A percentile compares a stretch with the other conserved stretches of the same genome.
These are phyloP conservation scores for Labyrinthula sp. DNA, from an alignment of 352 stramenopile species.

Conservation along the genomic window DNA sequence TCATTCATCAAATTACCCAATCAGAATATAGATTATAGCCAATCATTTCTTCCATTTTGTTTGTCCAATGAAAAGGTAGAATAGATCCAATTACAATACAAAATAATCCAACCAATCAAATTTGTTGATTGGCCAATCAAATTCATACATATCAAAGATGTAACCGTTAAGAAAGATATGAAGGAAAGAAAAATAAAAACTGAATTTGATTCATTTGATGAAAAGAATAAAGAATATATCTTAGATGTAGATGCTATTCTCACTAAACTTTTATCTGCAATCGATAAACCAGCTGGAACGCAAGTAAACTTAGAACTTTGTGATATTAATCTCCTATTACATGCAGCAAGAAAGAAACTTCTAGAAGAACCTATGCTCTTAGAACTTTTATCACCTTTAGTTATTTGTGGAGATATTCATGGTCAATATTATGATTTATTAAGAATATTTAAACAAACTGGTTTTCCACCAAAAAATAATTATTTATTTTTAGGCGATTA, in stretches of 20 bases:
- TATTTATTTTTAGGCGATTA: constrained; percentile 78
- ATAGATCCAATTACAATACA: too few species aligned
- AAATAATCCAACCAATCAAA: too few species aligned
- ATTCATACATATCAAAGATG: too few species aligned
- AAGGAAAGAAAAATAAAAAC: too few species aligned
- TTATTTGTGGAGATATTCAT: constrained; percentile 82
- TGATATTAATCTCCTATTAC: constrained; percentile 39
- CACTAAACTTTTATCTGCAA: constrained; percentile 60
- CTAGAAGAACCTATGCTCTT: constrained; percentile 75
- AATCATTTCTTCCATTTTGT: too few species aligned
- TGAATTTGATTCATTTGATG: too few species aligned
- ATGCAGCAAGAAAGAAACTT: constrained; percentile 50
- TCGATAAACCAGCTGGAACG: constrained; percentile 44
- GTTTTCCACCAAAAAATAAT: constrained; percentile 68
- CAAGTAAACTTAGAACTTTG: constrained; percentile 21
- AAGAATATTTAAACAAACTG: constrained; percentile 69
- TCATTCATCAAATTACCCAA: too few species aligned
- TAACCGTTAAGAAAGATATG: too few species aligned
- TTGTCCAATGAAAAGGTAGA: too few species aligned
- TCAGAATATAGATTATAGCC: too few species aligned
- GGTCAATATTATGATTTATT: constrained; percentile 94
- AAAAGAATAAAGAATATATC: too few species aligned
- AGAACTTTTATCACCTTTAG: constrained; percentile 76
- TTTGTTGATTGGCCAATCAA: too few species aligned
- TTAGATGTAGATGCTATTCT: constrained; percentile 52